Conservation (phyloP, 805 yeast genomes). For the Wickerhamomyces subpelliculosus region DNA sequence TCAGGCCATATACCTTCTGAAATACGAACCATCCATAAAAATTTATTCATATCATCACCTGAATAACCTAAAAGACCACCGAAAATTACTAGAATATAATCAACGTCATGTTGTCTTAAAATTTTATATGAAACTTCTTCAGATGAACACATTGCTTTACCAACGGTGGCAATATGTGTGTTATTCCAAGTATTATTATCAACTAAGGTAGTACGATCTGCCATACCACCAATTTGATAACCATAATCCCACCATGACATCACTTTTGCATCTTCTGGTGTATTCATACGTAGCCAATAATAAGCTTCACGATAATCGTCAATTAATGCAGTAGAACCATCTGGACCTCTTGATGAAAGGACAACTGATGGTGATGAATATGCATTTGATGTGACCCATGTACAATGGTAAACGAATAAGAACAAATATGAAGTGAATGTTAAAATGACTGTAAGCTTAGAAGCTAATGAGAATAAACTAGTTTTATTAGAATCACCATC, state of each 20-base stretch:
- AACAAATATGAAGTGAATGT: slow-evolving; percentile 69
- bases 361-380: slow-evolving; percentile 98
- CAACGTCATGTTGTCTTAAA: slow-evolving; percentile 87
- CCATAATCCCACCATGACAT: slow-evolving; percentile 99
- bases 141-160: slow-evolving; percentile 90
- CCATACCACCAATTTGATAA: slow-evolving; percentile 99
- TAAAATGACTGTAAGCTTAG: slow-evolving; percentile 56
- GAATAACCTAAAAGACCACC: slow-evolving; percentile 92
- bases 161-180: slow-evolving; percentile 98
- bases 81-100: slow-evolving; percentile 85
- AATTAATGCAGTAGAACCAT: slow-evolving; percentile 77
- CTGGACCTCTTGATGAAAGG: slow-evolving; percentile 72
- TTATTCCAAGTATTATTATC: slow-evolving; percentile 99
- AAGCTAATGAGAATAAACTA: slow-evolving; percentile 25
- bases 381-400: slow-evolving; percentile 94
- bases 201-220: slow-evolving; percentile 95
- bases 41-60: slow-evolving; percentile 95
- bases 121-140: slow-evolving; percentile 88
- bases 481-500: slow-evolving; percentile 2
- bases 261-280: slow-evolving; percentile 90
- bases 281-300: slow-evolving; percentile 98
- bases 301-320: slow-evolving; percentile 99
- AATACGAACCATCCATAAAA: slow-evolving; percentile 97
- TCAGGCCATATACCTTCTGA: slow-evolving; percentile 99
- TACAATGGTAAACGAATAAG: slow-evolving; percentile 87